Base-by-base conservation (phyloP, 2,329 filamentous ascomycete genomes). In the Xylariaceae sp. region DNA sequence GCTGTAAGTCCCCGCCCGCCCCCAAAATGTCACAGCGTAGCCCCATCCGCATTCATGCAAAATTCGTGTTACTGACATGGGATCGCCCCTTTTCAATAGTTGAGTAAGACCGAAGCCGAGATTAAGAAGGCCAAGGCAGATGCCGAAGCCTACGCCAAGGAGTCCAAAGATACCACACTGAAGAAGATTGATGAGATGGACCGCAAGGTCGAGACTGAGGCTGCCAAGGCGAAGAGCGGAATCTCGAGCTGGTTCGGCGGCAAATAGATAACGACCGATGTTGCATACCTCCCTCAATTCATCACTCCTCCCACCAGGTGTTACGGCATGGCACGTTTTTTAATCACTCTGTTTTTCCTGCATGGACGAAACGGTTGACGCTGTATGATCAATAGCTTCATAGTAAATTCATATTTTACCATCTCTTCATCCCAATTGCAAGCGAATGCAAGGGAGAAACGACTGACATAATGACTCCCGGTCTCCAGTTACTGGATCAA, bases 241-340 rank as follows among this genome's bases (percentile, higher is more conserved):
- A 68, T 95, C 59, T 87, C 85, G 34, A 80, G 86, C 65, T 96
- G 90, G 91, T 95, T 96, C 61, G 85, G 89, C 46, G 77, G 77
- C 42, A 72, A 79, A 52, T 79, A 78, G 63, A 38, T 16, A 8
- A 11, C 3, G 14, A 10, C 16, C 19, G 22, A n/a, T 22, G 37
- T 40, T 34, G 4, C 14, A 6, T n/a, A 19, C n/a, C 19, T 23
- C 3, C 25, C 6, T 33, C 10, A n/a, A 2, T 21, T n/a, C 29
- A 6, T 20, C 12, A 11, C 38, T 17, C 19, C 22, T 14, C 38
- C 29, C 36, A 42, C 37, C 37, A 22, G 33, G 7, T 4, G 35
- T 39, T 40, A 34, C 33, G 40, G 7, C 19, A 29, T 16, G 33
- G 27, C n/a, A 17, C 35, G 27, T 12, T 39, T 22, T 6, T 14